Conservation (phyloP, 2,329 filamentous ascomycete species). For the Fusarium oligoseptatum region DNA sequence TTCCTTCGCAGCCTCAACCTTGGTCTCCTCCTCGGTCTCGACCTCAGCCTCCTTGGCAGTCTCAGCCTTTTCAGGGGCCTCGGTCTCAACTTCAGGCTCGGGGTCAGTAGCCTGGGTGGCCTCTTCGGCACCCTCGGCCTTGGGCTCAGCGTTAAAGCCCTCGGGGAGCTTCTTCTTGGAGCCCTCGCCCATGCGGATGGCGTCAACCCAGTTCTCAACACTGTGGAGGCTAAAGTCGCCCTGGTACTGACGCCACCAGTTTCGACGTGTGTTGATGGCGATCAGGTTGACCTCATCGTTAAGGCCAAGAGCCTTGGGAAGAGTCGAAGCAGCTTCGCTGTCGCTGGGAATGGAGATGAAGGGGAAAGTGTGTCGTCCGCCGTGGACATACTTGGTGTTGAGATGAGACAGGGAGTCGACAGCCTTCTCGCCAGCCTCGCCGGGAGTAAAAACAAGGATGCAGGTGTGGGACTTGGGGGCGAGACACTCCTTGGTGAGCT, state of each 20-base stretch:
- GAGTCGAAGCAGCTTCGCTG: slow-evolving; percentile 57
- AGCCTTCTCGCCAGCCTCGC: slow-evolving; percentile 66
- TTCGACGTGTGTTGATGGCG: slow-evolving; percentile 85
- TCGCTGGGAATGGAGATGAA: slow-evolving; percentile 80
- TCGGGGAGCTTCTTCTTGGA: slow-evolving; percentile 81
- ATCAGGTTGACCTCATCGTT: slow-evolving; percentile 76
- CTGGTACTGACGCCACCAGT: slow-evolving; percentile 86
- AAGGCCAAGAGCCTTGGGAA: slow-evolving; percentile 67
- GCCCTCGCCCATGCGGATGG: slow-evolving; percentile 90
- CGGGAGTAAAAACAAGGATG: slow-evolving; percentile 79
- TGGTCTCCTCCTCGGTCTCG: slow-evolving; percentile 25
- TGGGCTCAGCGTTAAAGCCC: slow-evolving; percentile 63
- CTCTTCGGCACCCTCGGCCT: slow-evolving; percentile 48
- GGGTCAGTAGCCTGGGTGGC: slow-evolving; percentile 44
- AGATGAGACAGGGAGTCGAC: slow-evolving; percentile 78
- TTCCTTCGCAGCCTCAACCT: not conserved
- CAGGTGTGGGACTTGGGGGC: slow-evolving; percentile 84
- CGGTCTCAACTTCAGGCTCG: slow-evolving; percentile 42
- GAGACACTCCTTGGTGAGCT: slow-evolving; percentile 80
- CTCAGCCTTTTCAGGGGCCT: slow-evolving; percentile 44
- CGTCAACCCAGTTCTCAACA: slow-evolving; percentile 89
- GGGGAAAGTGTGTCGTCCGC: slow-evolving; percentile 80
- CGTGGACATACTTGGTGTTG: slow-evolving; percentile 78
- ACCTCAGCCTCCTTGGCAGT: slow-evolving; percentile 40
- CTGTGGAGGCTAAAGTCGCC: slow-evolving; percentile 70